Evolutionary conservation across 495 filamentous ascomycete genomes (phyloP), one percentile per base, ranked within the genome.

Genomic region (Endocarpon pusillum): DNA sequence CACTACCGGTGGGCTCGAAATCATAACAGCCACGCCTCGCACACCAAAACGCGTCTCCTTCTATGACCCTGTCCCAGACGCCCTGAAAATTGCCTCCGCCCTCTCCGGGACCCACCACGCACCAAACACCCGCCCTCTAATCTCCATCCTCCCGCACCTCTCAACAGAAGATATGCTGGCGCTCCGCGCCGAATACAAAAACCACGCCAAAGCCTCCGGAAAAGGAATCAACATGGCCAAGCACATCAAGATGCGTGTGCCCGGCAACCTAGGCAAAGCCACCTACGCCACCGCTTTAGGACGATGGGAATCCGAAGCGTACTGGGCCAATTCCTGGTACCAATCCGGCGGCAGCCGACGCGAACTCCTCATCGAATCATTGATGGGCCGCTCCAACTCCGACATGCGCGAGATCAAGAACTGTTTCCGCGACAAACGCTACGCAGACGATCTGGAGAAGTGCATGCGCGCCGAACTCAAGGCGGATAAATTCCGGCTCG

Each of bases 311-410:
- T 75, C 71, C 34, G 89, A 97, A 52, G 86, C 81, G 1, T 94
- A 89, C 62, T 97, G 89, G 83, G 87, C 91, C 29, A 97, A 96
- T 47, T 92, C 81, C 55, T 97, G 86, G 75, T 97, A 96, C 58
- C 89, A 96, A 50, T 76, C 79, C 22, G 76, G 81, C 40, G 81
- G 79, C 42, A 79, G 72, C 2, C 67, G 83, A 2, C 70, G 83
- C 14, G 83, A 97, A 51, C 59, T 97, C 15, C 67, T 97, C 28
- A 94, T 97, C 46, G 89, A 97, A 49, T 71, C 75, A 7, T 58
- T 97, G 10, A 89, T 96, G 67, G 89, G 89, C 0, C 73, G 84
- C 11, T 73, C 72, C 9, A 94, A 93, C 45, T 61, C 66, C 12
- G 91, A 94, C 41, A 84, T 94, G 39, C 61, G 71, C n/a, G 64